Conservation (phyloP, 768 basidiomycete genomes). For the Suillus subalutaceus region DNA sequence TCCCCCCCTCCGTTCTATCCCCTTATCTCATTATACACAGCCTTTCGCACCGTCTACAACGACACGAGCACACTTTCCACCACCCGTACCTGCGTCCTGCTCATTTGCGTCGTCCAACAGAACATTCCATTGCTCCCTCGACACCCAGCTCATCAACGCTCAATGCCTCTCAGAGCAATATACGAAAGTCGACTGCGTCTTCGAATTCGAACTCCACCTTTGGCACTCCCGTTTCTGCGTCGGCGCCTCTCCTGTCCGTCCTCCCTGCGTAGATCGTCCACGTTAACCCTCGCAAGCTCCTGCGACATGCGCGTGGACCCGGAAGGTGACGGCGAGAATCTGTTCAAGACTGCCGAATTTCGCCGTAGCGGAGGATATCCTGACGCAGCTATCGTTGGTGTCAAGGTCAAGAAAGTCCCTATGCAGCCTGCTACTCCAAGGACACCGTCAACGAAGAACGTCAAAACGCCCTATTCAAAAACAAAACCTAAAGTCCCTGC, state of each 20-base stretch:
- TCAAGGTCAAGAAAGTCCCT: slow-evolving; percentile 50
- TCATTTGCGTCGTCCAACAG: slow-evolving; percentile 3
- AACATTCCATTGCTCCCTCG: neutral
- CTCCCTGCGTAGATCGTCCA: slow-evolving; percentile 44
- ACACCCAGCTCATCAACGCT: slow-evolving; percentile 6
- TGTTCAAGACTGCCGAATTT: slow-evolving; percentile 13
- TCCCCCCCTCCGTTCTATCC: slow-evolving; percentile 23
- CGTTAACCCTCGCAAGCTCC: slow-evolving; percentile 31
- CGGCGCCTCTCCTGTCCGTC: slow-evolving; percentile 43
- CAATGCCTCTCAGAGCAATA: slow-evolving; percentile 7
- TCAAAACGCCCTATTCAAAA: slow-evolving; percentile 3
- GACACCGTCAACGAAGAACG: slow-evolving; percentile 8
- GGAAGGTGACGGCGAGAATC: slow-evolving; percentile 12
- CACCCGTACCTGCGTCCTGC: slow-evolving; percentile 3
- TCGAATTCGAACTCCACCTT: slow-evolving; percentile 35
- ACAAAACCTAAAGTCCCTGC: neutral
- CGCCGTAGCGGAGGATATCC: slow-evolving; percentile 20
- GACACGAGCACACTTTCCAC: slow-evolving; percentile 9
- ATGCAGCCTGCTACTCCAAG: slow-evolving; percentile 39
- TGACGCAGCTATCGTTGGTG: slow-evolving; percentile 24
- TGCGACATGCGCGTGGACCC: slow-evolving; percentile 18
- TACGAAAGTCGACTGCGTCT: slow-evolving; percentile 35
- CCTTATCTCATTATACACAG: slow-evolving; percentile 4
- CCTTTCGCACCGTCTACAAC: slow-evolving; percentile 6
- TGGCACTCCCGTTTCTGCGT: slow-evolving; percentile 40